A percentile compares a stretch with the other conserved stretches of the same genome.
These are phyloP conservation scores for Colletotrichum magnum DNA, from an alignment of 2,329 filamentous ascomycete species.

Conservation along the genomic window DNA sequence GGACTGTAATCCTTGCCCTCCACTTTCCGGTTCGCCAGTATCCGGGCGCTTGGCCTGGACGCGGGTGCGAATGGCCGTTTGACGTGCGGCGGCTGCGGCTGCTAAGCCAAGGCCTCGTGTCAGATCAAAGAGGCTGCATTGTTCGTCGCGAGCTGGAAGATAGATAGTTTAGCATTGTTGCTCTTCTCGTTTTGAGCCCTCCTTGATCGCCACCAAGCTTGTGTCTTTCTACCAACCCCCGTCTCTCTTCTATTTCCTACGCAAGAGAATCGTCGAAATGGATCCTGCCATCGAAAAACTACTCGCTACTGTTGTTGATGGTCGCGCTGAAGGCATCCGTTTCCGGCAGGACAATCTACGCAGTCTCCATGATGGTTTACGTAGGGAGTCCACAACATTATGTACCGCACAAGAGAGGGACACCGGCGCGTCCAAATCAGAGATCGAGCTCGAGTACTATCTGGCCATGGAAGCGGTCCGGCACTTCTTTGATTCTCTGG, in stretches of 20 bases:
- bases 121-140: too few species aligned
- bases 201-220: too few species aligned
- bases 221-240: not conserved
- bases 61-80: too few species aligned
- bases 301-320: slow-evolving; percentile 58
- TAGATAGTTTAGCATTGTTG: too few species aligned
- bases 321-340: slow-evolving; percentile 59
- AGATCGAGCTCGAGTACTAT: slow-evolving; percentile 56
- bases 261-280: slow-evolving; percentile 5
- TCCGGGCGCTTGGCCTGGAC: slow-evolving; percentile 1
- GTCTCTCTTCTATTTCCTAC: not conserved
- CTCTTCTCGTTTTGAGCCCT: too few species aligned
- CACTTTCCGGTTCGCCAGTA: slow-evolving; percentile 31
- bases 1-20: slow-evolving; percentile 19
- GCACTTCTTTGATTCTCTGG: slow-evolving; percentile 55
- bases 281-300: slow-evolving; percentile 43
- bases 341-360: slow-evolving; percentile 62
- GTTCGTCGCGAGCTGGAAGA: too few species aligned
- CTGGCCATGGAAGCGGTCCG: slow-evolving; percentile 55
- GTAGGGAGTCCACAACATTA: slow-evolving; percentile 51
- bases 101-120: not conserved
- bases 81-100: not conserved
- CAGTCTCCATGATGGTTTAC: slow-evolving; percentile 55
- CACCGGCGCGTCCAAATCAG: slow-evolving; percentile 42
- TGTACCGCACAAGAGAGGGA: slow-evolving; percentile 58